Evolutionary conservation across 768 basidiomycete genomes (phyloP).

Genomic region (Auriculariales sp.): DNA sequence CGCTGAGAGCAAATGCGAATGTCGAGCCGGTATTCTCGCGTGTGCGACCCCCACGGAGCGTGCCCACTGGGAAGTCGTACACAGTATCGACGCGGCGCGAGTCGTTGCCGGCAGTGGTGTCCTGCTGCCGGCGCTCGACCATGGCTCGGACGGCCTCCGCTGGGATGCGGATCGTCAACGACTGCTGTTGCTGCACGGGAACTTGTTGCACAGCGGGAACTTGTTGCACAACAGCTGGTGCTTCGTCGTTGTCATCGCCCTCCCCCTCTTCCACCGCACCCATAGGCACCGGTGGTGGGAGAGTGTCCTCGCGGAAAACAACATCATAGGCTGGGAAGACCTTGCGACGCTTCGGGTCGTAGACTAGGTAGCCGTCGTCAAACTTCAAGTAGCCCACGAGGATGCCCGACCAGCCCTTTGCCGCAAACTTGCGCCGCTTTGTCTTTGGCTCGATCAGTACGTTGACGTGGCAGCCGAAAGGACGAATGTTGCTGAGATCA

Average conservation of each 20-base stretch:
- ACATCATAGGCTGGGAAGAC: neutral
- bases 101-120: too few species aligned
- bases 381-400: neutral
- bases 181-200: neutral
- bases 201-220: neutral
- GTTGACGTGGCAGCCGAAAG: constrained; percentile 9
- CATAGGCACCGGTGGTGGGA: neutral
- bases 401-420: neutral
- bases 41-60: neutral
- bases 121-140: neutral
- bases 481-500: constrained; percentile 3
- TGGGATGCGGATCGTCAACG: neutral
- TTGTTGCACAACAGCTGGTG: neutral
- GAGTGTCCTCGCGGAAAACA: neutral
- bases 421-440: neutral
- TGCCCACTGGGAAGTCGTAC: neutral
- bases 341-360: neutral
- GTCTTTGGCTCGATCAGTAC: constrained; percentile 5
- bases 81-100: neutral
- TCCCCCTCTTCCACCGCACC: neutral
- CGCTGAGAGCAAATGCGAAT: neutral
- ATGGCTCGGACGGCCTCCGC: neutral
- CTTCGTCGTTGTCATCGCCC: neutral
- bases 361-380: neutral
- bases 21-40: neutral